Percentiles rank a stretch among this genome's conserved stretches.
These are phyloP conservation scores for Starmera quercuum DNA, from an alignment of 805 yeast species.

Conservation along the genomic window DNA sequence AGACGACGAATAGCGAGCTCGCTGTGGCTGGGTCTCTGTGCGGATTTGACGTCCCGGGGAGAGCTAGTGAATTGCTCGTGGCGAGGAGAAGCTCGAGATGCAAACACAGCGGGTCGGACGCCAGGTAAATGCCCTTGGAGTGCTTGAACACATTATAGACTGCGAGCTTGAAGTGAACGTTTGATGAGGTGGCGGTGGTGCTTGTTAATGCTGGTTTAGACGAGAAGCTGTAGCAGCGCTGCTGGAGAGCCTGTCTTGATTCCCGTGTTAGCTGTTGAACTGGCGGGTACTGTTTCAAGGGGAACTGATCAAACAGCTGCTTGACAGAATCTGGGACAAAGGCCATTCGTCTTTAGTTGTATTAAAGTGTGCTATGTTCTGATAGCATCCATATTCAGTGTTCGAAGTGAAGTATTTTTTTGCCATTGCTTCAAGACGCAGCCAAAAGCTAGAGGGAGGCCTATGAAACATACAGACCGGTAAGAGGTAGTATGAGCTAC, in stretches of 20 bases:
- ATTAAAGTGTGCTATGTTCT: neutral
- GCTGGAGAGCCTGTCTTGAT: conserved; percentile 15
- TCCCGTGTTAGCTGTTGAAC: conserved; percentile 21
- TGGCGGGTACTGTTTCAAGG: conserved; percentile 35
- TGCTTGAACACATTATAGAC: conserved; percentile 39
- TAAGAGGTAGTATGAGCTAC: conserved; percentile 4
- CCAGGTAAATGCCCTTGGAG: conserved; percentile 24
- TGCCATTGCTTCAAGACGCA: neutral
- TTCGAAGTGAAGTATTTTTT: neutral
- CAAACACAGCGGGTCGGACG: conserved; percentile 55
- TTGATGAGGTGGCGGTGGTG: conserved; percentile 7
- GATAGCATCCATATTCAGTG: too few relatives aligned
- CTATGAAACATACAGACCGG: neutral
- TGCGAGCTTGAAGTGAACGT: conserved; percentile 39
- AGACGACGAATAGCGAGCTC: conserved; percentile 34
- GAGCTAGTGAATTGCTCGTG: conserved; percentile 34
- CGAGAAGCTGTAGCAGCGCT: conserved; percentile 18
- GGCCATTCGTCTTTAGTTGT: neutral
- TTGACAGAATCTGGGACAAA: conserved; percentile 38
- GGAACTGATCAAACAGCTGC: conserved; percentile 43
- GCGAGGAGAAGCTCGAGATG: conserved; percentile 39
- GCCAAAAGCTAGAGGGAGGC: neutral
- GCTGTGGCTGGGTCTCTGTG: conserved; percentile 9
- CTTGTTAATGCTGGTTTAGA: too few relatives aligned
- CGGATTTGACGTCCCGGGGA: conserved; percentile 32